Percentiles rank a stretch among this genome's conserved stretches.
Conservation (phyloP, 2,329 filamentous ascomycete genomes). For the Gliomastix tumulicola region DNA sequence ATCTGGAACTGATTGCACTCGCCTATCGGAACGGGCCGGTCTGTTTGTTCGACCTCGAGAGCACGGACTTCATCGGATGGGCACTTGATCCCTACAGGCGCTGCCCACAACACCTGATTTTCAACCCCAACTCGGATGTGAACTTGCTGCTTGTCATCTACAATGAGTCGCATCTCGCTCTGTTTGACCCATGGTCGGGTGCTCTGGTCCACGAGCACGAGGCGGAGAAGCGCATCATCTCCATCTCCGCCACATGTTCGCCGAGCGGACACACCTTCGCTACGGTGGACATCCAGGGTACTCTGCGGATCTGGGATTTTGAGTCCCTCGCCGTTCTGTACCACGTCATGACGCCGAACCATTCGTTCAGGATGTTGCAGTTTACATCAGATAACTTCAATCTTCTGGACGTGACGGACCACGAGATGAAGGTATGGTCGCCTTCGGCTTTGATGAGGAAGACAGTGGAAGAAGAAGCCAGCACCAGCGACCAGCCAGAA, state of each 20-base stretch:
- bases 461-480: conserved; percentile 10
- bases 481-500: conserved; percentile 7
- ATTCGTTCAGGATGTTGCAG: conserved; percentile 8
- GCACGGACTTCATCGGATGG: conserved; percentile 10
- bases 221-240: conserved; percentile 2
- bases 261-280: conserved; percentile 11
- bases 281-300: conserved; percentile 8
- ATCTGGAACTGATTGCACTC: conserved; percentile 5
- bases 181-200: conserved; percentile 12
- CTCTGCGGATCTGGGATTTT: conserved; percentile 13
- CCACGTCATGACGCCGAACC: conserved; percentile 7
- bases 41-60: conserved; percentile 11
- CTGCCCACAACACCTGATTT: conserved; percentile 7
- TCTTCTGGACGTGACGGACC: conserved; percentile 11
- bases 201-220: conserved; percentile 3
- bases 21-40: conserved; percentile 11
- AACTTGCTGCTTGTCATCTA: conserved; percentile 11
- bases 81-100: conserved; percentile 9
- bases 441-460: conserved; percentile 12
- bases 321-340: conserved; percentile 11
- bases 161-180: conserved; percentile 7
- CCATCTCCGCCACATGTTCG: conserved; percentile 9
- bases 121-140: conserved; percentile 12
- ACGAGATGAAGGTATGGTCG: conserved; percentile 13
- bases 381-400: conserved; percentile 11